These are phyloP conservation scores for Calonectria ilicicola DNA, from an alignment of 2,329 filamentous ascomycete species.

Conservation along the genomic window DNA sequence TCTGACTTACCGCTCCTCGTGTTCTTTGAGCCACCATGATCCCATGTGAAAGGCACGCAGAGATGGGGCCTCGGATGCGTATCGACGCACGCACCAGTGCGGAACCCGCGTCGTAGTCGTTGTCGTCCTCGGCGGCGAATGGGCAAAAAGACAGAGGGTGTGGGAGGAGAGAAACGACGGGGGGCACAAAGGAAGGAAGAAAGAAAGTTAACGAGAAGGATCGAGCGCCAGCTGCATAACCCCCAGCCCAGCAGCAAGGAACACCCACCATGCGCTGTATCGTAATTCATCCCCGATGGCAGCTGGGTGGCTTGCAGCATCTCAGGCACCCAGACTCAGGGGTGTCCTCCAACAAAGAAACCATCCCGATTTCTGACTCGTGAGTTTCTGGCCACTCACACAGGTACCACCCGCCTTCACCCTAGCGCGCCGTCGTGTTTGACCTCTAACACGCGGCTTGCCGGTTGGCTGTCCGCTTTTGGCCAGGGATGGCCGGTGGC, in stretches of 20 bases:
- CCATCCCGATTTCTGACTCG: conserved; percentile 17
- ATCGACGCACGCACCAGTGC: neutral
- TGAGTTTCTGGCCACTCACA: neutral
- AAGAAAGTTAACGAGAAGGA: neutral
- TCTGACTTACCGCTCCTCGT: conserved; percentile 6
- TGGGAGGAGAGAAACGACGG: neutral
- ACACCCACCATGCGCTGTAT: neutral
- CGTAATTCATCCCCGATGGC: neutral
- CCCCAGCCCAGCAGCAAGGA: neutral
- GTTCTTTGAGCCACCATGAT: conserved; percentile 18
- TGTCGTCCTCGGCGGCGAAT: neutral
- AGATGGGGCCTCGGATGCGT: neutral
- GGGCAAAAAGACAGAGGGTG: neutral
- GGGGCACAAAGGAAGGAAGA: neutral
- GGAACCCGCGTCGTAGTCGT: neutral
- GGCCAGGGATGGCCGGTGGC: neutral
- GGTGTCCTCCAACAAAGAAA: conserved; percentile 12
- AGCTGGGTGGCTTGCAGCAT: neutral
- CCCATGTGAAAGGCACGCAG: neutral
- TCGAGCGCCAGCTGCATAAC: neutral
- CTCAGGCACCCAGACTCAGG: conserved; percentile 4
- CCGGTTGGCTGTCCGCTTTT: conserved; percentile 7
- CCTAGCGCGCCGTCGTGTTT: neutral
- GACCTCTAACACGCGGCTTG: conserved; percentile 1
- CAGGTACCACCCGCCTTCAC: neutral